Conservation (phyloP, 1,284 basidiomycete species). For the Xerocomus amazonicus region DNA sequence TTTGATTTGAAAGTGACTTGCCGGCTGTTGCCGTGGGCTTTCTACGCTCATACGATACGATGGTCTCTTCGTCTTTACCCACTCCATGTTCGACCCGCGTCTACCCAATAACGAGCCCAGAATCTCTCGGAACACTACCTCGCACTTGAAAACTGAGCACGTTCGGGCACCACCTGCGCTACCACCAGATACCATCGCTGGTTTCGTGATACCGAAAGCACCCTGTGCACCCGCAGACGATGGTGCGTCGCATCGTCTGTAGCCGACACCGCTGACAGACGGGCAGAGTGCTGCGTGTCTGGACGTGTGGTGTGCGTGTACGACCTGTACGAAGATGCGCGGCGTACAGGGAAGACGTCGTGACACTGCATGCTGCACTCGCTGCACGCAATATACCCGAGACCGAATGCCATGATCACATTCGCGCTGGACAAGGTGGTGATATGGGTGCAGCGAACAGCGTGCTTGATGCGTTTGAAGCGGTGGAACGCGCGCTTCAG, state of each 20-base stretch:
- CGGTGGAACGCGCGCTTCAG: constrained; percentile 55
- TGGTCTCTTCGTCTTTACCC: constrained; percentile 7
- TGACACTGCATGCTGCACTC: constrained; percentile 50
- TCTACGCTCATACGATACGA: constrained; percentile 1
- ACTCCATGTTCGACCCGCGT: too few relatives aligned
- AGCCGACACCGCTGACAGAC: too few relatives aligned
- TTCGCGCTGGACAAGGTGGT: constrained; percentile 24
- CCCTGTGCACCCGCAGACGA: constrained; percentile 61
- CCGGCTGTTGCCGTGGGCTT: not conserved
- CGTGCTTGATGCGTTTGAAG: constrained; percentile 58
- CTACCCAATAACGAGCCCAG: too few relatives aligned
- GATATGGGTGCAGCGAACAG: too few relatives aligned
- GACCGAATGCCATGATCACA: constrained; percentile 59
- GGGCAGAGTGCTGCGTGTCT: constrained; percentile 86
- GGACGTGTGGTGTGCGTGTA: constrained; percentile 88
- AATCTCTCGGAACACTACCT: constrained; percentile 52
- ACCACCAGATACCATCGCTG: constrained; percentile 35
- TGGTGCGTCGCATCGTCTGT: constrained; percentile 34
- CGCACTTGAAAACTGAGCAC: constrained; percentile 46
- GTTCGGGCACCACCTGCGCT: not conserved
- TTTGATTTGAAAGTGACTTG: too few relatives aligned
- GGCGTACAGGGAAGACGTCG: constrained; percentile 58
- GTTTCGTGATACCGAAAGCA: constrained; percentile 57
- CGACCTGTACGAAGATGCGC: constrained; percentile 79
- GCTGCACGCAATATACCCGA: constrained; percentile 49